These are phyloP conservation scores for Cordyceps cateniannulata DNA, from an alignment of 2,329 filamentous ascomycete genomes.

Conservation along the genomic window DNA sequence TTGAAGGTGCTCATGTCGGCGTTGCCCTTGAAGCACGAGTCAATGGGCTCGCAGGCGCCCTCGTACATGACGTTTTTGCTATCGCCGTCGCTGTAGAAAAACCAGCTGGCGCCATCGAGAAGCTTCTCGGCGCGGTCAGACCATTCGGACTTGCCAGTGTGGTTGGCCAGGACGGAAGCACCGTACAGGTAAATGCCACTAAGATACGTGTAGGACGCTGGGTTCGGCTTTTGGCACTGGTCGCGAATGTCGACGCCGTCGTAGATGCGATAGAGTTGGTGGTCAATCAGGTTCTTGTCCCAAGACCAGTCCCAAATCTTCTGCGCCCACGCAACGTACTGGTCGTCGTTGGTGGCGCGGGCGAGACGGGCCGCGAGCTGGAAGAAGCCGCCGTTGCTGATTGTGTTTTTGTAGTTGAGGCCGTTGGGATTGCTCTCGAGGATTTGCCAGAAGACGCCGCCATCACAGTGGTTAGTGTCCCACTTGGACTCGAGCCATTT, in stretches of 20 bases:
- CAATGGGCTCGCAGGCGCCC: slow-evolving; percentile 54
- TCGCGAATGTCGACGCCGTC: slow-evolving; percentile 53
- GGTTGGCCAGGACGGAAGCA: slow-evolving; percentile 56
- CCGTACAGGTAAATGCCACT: slow-evolving; percentile 61
- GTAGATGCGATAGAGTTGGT: slow-evolving; percentile 44
- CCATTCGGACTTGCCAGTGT: slow-evolving; percentile 50
- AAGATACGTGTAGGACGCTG: slow-evolving; percentile 58
- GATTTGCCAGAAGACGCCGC: slow-evolving; percentile 71
- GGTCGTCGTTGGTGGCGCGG: slow-evolving; percentile 59
- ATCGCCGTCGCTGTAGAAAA: slow-evolving; percentile 47
- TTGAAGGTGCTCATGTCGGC: slow-evolving; percentile 63
- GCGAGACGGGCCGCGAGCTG: slow-evolving; percentile 71
- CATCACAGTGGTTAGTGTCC: slow-evolving; percentile 58
- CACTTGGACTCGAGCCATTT: slow-evolving; percentile 61
- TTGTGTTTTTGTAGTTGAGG: slow-evolving; percentile 66
- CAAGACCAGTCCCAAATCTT: slow-evolving; percentile 61
- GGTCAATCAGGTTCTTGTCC: slow-evolving; percentile 50
- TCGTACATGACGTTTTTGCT: slow-evolving; percentile 58
- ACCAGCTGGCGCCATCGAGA: slow-evolving; percentile 44
- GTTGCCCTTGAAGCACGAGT: slow-evolving; percentile 41
- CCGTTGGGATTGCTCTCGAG: slow-evolving; percentile 62
- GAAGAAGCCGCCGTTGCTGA: slow-evolving; percentile 79
- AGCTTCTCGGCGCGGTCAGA: slow-evolving; percentile 44
- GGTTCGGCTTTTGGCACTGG: slow-evolving; percentile 48
- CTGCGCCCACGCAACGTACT: slow-evolving; percentile 60